These are phyloP conservation scores for Carex kokanica DNA, from an alignment of 176 grass and related monocot species.

Conservation along the genomic window DNA sequence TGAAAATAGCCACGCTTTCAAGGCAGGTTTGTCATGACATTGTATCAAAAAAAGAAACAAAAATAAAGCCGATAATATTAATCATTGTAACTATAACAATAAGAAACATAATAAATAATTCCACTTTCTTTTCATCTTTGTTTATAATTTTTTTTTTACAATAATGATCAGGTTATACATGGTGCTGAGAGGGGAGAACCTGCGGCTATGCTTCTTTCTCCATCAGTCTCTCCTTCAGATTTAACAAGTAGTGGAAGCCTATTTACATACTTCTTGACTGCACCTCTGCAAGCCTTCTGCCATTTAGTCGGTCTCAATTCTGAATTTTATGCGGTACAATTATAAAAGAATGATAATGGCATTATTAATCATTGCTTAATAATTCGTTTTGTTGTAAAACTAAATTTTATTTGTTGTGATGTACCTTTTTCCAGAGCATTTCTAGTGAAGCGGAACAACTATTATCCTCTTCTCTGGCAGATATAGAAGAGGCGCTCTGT, in stretches of 20 bases:
- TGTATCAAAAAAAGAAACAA: conserved; percentile 30
- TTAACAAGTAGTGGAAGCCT: conserved; percentile 53
- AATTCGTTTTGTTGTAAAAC: not conserved
- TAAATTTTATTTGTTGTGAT: conserved; percentile 12
- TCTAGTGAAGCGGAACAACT: conserved; percentile 58
- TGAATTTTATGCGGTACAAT: conserved; percentile 58
- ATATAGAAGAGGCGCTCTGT: conserved; percentile 75
- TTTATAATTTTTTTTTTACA: conserved; percentile 10
- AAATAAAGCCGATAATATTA: not conserved
- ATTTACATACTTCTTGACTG: conserved; percentile 96
- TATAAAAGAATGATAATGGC: not conserved
- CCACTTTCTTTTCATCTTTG: conserved; percentile 14
- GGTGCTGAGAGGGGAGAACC: conserved; percentile 74
- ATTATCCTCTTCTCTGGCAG: conserved; percentile 74
- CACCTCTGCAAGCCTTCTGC: conserved; percentile 93
- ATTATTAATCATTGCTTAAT: not conserved
- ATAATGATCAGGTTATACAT: conserved; percentile 68
- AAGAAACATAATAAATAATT: conserved; percentile 35
- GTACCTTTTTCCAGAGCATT: conserved; percentile 52
- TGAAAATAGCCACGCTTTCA: conserved; percentile 95
- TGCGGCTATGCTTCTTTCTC: conserved; percentile 85
- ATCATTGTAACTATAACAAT: not conserved
- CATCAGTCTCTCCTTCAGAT: conserved; percentile 51
- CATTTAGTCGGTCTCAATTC: conserved; percentile 74
- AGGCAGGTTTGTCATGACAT: conserved; percentile 99